phyloP scores from a whole-genome alignment of 768 basidiomycete genomes.

The Leccinum truebloodii region DNA sequence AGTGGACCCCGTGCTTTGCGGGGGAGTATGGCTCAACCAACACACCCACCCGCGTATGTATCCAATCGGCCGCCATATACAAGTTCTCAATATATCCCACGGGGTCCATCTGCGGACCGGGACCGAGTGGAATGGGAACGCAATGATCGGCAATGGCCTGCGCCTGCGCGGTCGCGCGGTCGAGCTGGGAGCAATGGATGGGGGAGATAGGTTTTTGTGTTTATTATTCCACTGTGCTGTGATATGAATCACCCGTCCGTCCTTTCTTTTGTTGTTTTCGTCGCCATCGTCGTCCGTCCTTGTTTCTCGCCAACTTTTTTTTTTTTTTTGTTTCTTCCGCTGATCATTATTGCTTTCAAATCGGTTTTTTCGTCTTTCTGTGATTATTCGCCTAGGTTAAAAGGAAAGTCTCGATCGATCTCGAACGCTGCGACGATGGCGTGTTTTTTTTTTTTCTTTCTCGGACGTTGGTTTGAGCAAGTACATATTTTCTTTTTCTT shows the following conservation, averaged over 20 bases:
- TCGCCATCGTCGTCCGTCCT: background rate
- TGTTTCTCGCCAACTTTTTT: background rate
- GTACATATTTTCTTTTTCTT: background rate
- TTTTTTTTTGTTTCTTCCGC: conserved; percentile 11
- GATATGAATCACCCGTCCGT: conserved; percentile 10
- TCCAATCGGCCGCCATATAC: conserved; percentile 23
- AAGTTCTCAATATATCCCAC: conserved; percentile 42
- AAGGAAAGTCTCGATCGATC: conserved; percentile 4
- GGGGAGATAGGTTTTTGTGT: conserved; percentile 27
- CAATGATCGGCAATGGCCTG: conserved; percentile 39
- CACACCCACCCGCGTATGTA: conserved; percentile 21
- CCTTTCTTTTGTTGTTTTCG: background rate
- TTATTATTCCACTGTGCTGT: conserved; percentile 15
- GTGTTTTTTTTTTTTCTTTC: background rate
- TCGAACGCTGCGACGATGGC: background rate
- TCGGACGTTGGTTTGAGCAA: conserved; percentile 1
- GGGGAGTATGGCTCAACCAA: conserved; percentile 26
- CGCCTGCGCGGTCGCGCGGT: conserved; percentile 30
- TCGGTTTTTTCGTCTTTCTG: conserved; percentile 5
- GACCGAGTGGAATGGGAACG: conserved; percentile 48
- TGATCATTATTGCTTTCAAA: conserved; percentile 38
- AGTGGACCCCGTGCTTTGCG: conserved; percentile 43
- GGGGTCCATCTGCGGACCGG: conserved; percentile 54
- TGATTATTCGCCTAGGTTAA: conserved; percentile 12
- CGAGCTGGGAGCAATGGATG: conserved; percentile 39